Conservation (phyloP, 1,284 basidiomycete genomes). For the Lignosus rhinocerotis region DNA sequence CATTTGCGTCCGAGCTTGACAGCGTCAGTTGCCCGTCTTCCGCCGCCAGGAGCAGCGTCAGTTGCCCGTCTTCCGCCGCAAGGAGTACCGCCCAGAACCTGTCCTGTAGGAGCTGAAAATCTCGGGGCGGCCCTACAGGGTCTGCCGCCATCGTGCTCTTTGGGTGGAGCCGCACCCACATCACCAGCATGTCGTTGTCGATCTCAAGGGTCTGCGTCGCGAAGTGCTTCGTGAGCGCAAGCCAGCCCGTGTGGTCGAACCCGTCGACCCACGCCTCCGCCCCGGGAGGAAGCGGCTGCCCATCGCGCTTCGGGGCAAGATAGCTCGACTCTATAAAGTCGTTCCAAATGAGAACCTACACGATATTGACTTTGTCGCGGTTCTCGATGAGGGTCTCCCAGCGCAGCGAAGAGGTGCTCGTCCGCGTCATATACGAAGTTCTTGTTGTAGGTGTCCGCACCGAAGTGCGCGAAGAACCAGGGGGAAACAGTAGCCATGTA, state of each 20-base stretch:
- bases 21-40: slow-evolving; percentile 53
- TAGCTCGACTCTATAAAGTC: slow-evolving; percentile 42
- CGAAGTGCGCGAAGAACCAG: slow-evolving; percentile 80
- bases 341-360: slow-evolving; percentile 44
- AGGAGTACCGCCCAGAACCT: slow-evolving; percentile 68
- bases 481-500: slow-evolving; percentile 41
- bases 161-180: slow-evolving; percentile 78
- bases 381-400: slow-evolving; percentile 72
- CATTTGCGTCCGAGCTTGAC: slow-evolving; percentile 43
- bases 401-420: slow-evolving; percentile 71
- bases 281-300: slow-evolving; percentile 50
- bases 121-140: slow-evolving; percentile 53
- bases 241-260: slow-evolving; percentile 53
- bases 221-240: slow-evolving; percentile 71
- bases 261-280: slow-evolving; percentile 38
- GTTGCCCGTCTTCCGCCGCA: slow-evolving; percentile 51
- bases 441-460: slow-evolving; percentile 70
- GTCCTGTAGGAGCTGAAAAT: slow-evolving; percentile 58
- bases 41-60: slow-evolving; percentile 64
- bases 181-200: slow-evolving; percentile 62
- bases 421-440: slow-evolving; percentile 59
- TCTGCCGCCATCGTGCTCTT: slow-evolving; percentile 51
- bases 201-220: slow-evolving; percentile 63
- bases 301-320: slow-evolving; percentile 54
- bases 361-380: slow-evolving; percentile 54